Evolutionary conservation across 2,329 filamentous ascomycete species (phyloP).

Genomic region (Aspergillus ruber): DNA sequence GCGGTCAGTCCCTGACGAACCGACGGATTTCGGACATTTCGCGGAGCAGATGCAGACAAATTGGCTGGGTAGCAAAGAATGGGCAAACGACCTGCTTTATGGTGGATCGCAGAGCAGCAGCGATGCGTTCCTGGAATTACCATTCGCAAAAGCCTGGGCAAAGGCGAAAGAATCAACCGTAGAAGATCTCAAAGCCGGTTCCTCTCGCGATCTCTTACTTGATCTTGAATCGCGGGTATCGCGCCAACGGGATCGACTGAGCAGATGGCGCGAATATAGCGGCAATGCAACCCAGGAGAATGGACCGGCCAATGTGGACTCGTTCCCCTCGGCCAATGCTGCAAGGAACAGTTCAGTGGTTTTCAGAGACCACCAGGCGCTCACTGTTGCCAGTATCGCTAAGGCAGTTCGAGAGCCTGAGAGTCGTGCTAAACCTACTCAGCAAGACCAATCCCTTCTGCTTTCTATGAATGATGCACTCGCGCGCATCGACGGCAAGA

Average conservation of each 20-base stretch:
- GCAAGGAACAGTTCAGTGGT: slow-evolving; percentile 12
- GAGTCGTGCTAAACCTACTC: slow-evolving; percentile 13
- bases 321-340: neutral
- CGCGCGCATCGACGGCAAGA: slow-evolving; percentile 21
- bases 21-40: slow-evolving; percentile 31
- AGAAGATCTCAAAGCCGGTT: slow-evolving; percentile 32
- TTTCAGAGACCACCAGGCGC: slow-evolving; percentile 33
- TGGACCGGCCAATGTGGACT: neutral
- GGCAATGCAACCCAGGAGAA: slow-evolving; percentile 16
- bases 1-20: slow-evolving; percentile 26
- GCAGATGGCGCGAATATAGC: slow-evolving; percentile 67
- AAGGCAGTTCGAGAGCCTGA: slow-evolving; percentile 26
- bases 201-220: slow-evolving; percentile 45
- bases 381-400: slow-evolving; percentile 34
- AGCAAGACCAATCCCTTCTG: slow-evolving; percentile 27
- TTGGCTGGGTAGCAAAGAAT: slow-evolving; percentile 71
- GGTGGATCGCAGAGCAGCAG: slow-evolving; percentile 54
- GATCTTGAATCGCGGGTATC: slow-evolving; percentile 64
- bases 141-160: slow-evolving; percentile 67
- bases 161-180: slow-evolving; percentile 54
- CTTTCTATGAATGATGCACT: slow-evolving; percentile 29
- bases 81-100: slow-evolving; percentile 64
- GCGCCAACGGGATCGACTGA: slow-evolving; percentile 61
- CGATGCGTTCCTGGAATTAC: slow-evolving; percentile 58
- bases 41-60: slow-evolving; percentile 56